These are phyloP conservation scores for Cladosporium austrohemisphaericum DNA, from an alignment of 2,329 filamentous ascomycete genomes.

Conservation along the genomic window DNA sequence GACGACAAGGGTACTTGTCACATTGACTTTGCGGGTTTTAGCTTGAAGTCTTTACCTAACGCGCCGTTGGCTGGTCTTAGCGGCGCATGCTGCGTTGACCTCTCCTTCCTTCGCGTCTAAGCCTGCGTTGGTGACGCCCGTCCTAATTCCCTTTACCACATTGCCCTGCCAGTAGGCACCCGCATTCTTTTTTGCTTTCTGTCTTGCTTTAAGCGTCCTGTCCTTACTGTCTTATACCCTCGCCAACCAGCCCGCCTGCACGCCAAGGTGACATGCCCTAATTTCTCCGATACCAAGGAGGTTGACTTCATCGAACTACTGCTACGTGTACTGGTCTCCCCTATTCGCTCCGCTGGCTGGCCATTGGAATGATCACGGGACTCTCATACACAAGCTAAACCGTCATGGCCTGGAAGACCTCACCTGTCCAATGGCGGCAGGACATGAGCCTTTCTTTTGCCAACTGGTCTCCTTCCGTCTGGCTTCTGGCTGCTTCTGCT, in stretches of 20 bases:
- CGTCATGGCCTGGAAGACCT: slow-evolving; percentile 9
- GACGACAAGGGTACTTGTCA: too few species aligned
- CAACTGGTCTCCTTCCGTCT: slow-evolving; percentile 12
- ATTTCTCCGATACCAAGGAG: not conserved
- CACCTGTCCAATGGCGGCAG: not conserved
- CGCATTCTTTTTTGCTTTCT: not conserved
- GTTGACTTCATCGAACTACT: not conserved
- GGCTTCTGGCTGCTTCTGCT: slow-evolving; percentile 8
- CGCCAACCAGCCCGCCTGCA: not conserved
- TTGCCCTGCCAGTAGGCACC: not conserved
- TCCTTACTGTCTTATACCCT: not conserved
- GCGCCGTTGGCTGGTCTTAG: slow-evolving; percentile 7
- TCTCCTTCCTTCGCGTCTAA: slow-evolving; percentile 13
- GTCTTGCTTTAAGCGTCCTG: too few species aligned
- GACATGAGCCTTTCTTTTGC: not conserved
- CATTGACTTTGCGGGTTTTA: slow-evolving; percentile 1
- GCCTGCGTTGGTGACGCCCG: slow-evolving; percentile 1
- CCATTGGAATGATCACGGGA: slow-evolving; percentile 4
- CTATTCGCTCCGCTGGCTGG: slow-evolving; percentile 3
- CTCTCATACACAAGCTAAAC: not conserved
- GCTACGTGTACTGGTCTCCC: not conserved
- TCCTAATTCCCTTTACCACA: not conserved
- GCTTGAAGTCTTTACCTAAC: too few species aligned
- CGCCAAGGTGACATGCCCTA: slow-evolving; percentile 8
- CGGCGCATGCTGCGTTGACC: not conserved